Conservation (phyloP, 345 rosid species). For the Populus tremula region DNA sequence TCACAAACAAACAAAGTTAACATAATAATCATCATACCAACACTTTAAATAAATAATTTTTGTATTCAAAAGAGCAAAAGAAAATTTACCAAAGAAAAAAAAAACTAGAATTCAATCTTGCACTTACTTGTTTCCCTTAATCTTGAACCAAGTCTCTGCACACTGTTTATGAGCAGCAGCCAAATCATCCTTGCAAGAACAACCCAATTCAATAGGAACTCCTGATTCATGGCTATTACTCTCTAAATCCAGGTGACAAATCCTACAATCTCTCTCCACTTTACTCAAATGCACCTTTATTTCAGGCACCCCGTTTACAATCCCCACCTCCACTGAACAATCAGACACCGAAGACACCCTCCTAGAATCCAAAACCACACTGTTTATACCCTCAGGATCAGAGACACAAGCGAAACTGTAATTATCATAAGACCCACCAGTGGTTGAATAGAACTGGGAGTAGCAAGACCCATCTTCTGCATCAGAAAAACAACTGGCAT, state of each 20-base stretch:
- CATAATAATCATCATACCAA: neutral
- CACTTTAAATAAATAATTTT: neutral
- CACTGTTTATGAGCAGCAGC: constrained; percentile 94
- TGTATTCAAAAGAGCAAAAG: neutral
- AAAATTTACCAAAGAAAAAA: neutral
- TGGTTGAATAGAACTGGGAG: constrained; percentile 82
- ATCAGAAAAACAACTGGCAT: constrained; percentile 65
- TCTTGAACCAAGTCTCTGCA: constrained; percentile 97
- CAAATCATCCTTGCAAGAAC: constrained; percentile 90
- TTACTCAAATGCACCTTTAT: constrained; percentile 44
- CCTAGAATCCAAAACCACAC: constrained; percentile 36
- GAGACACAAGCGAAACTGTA: constrained; percentile 45
- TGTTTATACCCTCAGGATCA: constrained; percentile 31
- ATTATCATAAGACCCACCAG: constrained; percentile 72
- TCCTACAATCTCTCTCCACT: constrained; percentile 65
- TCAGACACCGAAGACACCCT: constrained; percentile 60
- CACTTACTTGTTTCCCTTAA: constrained; percentile 85
- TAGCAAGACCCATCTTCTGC: constrained; percentile 65
- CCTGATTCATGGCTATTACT: constrained; percentile 65
- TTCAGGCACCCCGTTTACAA: constrained; percentile 38
- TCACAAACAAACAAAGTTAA: neutral
- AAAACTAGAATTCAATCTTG: neutral
- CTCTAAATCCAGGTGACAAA: constrained; percentile 85
- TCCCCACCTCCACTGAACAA: constrained; percentile 57
- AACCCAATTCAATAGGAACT: constrained; percentile 67